Evolutionary conservation across 345 rosid genomes (phyloP).

Genomic region (Camelina laxa): DNA sequence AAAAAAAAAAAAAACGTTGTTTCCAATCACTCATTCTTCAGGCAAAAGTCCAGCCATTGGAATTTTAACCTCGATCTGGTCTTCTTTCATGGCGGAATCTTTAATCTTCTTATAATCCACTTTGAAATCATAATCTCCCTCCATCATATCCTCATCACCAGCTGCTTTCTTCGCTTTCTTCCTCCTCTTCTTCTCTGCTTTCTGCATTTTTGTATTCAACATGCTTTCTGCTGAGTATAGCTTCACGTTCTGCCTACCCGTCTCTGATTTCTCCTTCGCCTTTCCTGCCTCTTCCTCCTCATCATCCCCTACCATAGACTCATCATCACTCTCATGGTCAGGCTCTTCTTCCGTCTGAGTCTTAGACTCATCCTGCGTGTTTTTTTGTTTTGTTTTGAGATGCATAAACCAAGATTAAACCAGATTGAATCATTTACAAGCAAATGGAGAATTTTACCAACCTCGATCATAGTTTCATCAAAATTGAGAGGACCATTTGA

Average conservation of each 20-base stretch:
- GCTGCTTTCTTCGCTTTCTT: slow-evolving; percentile 57
- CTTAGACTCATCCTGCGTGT: slow-evolving; percentile 33
- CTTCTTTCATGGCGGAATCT: slow-evolving; percentile 49
- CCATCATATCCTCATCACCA: slow-evolving; percentile 60
- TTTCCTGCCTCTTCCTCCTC: slow-evolving; percentile 44
- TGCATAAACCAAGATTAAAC: slow-evolving; percentile 2
- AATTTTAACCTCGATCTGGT: slow-evolving; percentile 44
- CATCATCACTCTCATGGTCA: slow-evolving; percentile 41
- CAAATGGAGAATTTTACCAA: slow-evolving; percentile 42
- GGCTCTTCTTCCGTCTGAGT: slow-evolving; percentile 26
- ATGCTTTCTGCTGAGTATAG: slow-evolving; percentile 72
- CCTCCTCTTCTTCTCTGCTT: slow-evolving; percentile 83
- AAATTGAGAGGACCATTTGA: slow-evolving; percentile 64
- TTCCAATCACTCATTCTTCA: slow-evolving; percentile 50
- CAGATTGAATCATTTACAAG: not conserved
- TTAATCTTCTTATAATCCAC: slow-evolving; percentile 65
- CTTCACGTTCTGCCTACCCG: slow-evolving; percentile 70
- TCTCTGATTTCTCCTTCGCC: slow-evolving; percentile 46
- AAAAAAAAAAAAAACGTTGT: not conserved
- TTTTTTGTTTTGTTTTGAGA: not conserved
- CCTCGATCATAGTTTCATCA: slow-evolving; percentile 81
- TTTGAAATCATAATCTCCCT: slow-evolving; percentile 78
- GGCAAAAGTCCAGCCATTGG: slow-evolving; percentile 59
- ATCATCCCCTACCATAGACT: slow-evolving; percentile 52
- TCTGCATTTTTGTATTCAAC: slow-evolving; percentile 67